phyloP scores from a whole-genome alignment of 2,329 filamentous ascomycete species.

The Scedosporium minutisporum region DNA sequence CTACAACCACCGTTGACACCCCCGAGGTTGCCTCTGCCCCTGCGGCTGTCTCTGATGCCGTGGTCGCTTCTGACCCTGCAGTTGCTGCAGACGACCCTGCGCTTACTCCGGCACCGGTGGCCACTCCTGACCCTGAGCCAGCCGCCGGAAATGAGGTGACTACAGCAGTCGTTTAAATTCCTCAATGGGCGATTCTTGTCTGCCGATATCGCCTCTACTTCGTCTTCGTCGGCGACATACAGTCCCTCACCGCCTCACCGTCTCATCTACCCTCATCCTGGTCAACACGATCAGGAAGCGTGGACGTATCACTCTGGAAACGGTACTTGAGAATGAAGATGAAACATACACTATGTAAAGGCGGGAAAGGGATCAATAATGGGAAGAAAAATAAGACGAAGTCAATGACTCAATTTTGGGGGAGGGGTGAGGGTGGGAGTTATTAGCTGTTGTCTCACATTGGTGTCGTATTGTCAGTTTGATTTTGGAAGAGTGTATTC shows the following conservation, averaged over 20 bases:
- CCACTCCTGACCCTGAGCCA: too few relatives aligned
- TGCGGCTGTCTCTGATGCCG: too few relatives aligned
- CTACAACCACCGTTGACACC: background rate
- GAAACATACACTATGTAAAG: background rate
- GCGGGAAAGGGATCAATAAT: background rate
- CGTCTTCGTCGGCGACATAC: constrained; percentile 30
- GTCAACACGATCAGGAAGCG: background rate
- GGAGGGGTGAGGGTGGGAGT: background rate
- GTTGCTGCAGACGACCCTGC: too few relatives aligned
- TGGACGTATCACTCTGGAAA: background rate
- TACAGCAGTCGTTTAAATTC: too few relatives aligned
- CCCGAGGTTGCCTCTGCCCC: too few relatives aligned
- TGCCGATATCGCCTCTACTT: constrained; percentile 31
- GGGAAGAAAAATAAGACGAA: background rate
- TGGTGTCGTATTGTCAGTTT: background rate
- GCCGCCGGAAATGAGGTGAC: too few relatives aligned
- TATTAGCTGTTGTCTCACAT: background rate
- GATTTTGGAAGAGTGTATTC: background rate
- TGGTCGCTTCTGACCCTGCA: too few relatives aligned
- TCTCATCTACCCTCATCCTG: background rate
- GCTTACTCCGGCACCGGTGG: too few relatives aligned
- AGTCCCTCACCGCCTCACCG: background rate
- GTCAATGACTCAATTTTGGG: background rate
- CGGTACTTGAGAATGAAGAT: background rate
- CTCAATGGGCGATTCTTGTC: background rate